Conservation (phyloP, 2,329 filamentous ascomycete genomes). For the Aureobasidium sp. region DNA sequence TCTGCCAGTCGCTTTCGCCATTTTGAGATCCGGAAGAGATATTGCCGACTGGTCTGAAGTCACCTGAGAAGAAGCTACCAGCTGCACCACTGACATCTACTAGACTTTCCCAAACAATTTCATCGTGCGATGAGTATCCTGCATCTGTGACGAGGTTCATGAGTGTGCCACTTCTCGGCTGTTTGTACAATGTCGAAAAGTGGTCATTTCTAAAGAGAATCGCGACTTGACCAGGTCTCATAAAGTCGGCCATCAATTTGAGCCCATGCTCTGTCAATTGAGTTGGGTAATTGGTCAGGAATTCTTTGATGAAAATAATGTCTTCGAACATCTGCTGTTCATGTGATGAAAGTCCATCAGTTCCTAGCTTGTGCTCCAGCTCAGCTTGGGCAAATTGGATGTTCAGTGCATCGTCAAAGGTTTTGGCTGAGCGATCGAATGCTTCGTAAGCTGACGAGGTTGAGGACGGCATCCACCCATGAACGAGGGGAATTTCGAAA, state of each 20-base stretch:
- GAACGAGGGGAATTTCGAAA: slow-evolving; percentile 81
- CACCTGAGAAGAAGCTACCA: slow-evolving; percentile 79
- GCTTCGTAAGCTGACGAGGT: slow-evolving; percentile 61
- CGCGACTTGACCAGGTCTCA: slow-evolving; percentile 71
- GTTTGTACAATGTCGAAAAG: slow-evolving; percentile 88
- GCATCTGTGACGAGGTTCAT: slow-evolving; percentile 87
- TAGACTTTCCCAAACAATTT: slow-evolving; percentile 93
- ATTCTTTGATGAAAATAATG: slow-evolving; percentile 74
- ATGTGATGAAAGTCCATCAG: slow-evolving; percentile 56
- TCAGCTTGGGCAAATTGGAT: slow-evolving; percentile 85
- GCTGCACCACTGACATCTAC: slow-evolving; percentile 79
- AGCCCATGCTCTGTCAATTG: slow-evolving; percentile 81
- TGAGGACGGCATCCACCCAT: slow-evolving; percentile 79
- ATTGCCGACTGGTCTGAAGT: slow-evolving; percentile 78
- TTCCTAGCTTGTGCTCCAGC: slow-evolving; percentile 68
- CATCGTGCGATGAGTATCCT: slow-evolving; percentile 78
- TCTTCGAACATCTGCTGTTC: slow-evolving; percentile 80
- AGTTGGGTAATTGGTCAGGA: slow-evolving; percentile 71
- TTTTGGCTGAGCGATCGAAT: slow-evolving; percentile 66
- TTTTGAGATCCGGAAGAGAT: slow-evolving; percentile 26
- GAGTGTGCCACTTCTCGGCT: slow-evolving; percentile 68
- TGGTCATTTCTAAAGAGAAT: slow-evolving; percentile 97
- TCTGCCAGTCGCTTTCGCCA: slow-evolving; percentile 46
- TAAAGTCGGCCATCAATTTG: slow-evolving; percentile 60
- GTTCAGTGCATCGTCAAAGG: slow-evolving; percentile 88